A percentile compares a stretch with the other conserved stretches of the same genome.
Evolutionary conservation across 2,329 filamentous ascomycete genomes (phyloP).

Genomic region (Cryphonectria parasitica): DNA sequence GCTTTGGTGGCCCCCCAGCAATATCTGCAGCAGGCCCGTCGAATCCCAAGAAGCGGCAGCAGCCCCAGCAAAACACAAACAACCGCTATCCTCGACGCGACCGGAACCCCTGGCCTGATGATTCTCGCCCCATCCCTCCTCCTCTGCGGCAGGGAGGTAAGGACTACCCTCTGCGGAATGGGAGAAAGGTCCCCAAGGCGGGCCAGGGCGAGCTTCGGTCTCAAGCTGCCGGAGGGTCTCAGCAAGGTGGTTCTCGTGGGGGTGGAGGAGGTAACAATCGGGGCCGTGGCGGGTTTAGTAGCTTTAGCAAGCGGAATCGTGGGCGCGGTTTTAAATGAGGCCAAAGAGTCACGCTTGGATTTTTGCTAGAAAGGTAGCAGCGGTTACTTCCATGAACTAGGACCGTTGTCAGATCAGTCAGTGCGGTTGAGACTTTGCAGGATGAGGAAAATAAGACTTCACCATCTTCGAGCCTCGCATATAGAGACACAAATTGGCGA

Average conservation of each 20-base stretch:
- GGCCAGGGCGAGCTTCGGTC: slow-evolving; percentile 3
- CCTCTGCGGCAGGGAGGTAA: slow-evolving; percentile 23
- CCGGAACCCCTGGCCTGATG: slow-evolving; percentile 11
- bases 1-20: slow-evolving; percentile 19
- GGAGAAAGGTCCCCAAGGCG: slow-evolving; percentile 14
- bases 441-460: not conserved
- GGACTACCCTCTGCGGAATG: slow-evolving; percentile 13
- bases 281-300: slow-evolving; percentile 26
- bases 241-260: slow-evolving; percentile 15
- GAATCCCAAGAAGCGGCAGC: slow-evolving; percentile 13
- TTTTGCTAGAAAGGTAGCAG: not conserved
- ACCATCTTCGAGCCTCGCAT: not conserved
- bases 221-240: not conserved
- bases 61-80: slow-evolving; percentile 3
- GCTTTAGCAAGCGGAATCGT: slow-evolving; percentile 19
- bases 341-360: not conserved
- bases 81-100: slow-evolving; percentile 19
- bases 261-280: slow-evolving; percentile 9
- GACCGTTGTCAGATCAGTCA: not conserved
- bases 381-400: not conserved
- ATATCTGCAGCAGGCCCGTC: not conserved
- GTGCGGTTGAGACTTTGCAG: not conserved
- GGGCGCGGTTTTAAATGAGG: slow-evolving; percentile 14
- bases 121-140: not conserved
- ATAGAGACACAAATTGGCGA: not conserved